phyloP scores from a whole-genome alignment of 2,329 filamentous ascomycete species.

The Amesomyces nigricolor region DNA sequence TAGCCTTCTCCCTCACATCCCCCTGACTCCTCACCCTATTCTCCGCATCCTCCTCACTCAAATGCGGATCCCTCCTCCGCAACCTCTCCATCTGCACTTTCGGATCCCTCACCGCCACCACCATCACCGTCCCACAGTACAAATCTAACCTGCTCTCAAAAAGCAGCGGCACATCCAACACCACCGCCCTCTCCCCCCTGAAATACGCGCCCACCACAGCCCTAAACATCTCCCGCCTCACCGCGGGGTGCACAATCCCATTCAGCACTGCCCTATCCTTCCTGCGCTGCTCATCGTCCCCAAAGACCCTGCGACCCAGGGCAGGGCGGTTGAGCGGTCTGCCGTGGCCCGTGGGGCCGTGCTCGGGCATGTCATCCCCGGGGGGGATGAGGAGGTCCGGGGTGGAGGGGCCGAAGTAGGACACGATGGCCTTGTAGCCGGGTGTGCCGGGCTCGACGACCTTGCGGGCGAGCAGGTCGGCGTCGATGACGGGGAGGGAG shows the following conservation, averaged over 20 bases:
- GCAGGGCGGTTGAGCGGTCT: conserved; percentile 79
- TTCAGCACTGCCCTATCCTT: conserved; percentile 75
- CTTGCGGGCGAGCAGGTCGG: conserved; percentile 84
- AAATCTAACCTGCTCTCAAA: conserved; percentile 85
- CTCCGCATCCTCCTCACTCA: conserved; percentile 79
- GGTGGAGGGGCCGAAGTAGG: conserved; percentile 73
- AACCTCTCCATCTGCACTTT: conserved; percentile 77
- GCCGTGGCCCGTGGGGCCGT: conserved; percentile 56
- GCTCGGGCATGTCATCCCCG: conserved; percentile 45
- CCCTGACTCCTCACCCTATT: conserved; percentile 83
- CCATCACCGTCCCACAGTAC: conserved; percentile 77
- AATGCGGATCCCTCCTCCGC: conserved; percentile 66
- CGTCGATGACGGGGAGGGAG: conserved; percentile 85
- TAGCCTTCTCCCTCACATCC: conserved; percentile 78
- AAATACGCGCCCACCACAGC: conserved; percentile 68
- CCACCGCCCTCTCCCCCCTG: conserved; percentile 75
- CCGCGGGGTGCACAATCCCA: conserved; percentile 85
- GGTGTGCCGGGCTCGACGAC: conserved; percentile 89
- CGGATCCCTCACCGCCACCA: conserved; percentile 78
- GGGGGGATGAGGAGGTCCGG: conserved; percentile 73
- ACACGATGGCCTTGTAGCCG: conserved; percentile 77
- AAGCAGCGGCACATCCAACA: conserved; percentile 85
- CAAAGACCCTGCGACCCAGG: conserved; percentile 81
- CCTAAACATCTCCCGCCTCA: conserved; percentile 75
- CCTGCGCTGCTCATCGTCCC: conserved; percentile 62